Evolutionary conservation across 140 eudicot species (phyloP).

Genomic region (Bidens hawaiensis): DNA sequence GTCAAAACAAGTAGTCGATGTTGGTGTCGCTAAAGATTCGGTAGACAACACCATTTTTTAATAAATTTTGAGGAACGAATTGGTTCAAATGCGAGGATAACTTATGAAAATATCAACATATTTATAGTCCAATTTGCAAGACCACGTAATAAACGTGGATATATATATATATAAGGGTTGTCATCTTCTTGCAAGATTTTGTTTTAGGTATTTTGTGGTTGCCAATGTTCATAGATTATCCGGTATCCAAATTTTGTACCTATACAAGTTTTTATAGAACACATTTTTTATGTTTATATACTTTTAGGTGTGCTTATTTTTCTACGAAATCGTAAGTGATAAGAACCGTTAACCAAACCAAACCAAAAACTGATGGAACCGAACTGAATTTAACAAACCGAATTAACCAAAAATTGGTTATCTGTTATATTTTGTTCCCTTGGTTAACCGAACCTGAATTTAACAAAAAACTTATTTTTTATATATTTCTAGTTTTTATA

Average conservation of each 20-base stretch:
- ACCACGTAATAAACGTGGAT: not conserved
- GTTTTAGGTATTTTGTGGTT: not conserved
- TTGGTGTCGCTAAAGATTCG: not conserved
- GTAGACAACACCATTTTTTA: conserved; percentile 9
- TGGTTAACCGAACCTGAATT: too few relatives aligned
- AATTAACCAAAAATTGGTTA: too few relatives aligned
- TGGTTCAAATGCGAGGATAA: conserved; percentile 2
- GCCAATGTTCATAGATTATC: not conserved
- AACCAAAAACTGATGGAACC: too few relatives aligned
- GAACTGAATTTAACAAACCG: too few relatives aligned
- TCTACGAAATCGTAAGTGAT: too few relatives aligned
- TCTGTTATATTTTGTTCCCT: too few relatives aligned
- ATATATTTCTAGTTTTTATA: too few relatives aligned
- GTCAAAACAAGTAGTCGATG: conserved; percentile 2
- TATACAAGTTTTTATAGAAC: too few relatives aligned
- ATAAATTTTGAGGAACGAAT: not conserved
- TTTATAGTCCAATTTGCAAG: not conserved
- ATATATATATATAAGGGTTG: not conserved
- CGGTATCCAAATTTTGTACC: not conserved
- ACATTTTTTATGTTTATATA: too few relatives aligned
- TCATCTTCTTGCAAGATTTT: not conserved
- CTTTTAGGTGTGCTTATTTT: not conserved
- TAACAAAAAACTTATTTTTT: too few relatives aligned
- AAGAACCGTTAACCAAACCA: too few relatives aligned
- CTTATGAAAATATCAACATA: not conserved